Conservation (phyloP, 2,329 filamentous ascomycete genomes). For the Chrysoporthe cubensis region DNA sequence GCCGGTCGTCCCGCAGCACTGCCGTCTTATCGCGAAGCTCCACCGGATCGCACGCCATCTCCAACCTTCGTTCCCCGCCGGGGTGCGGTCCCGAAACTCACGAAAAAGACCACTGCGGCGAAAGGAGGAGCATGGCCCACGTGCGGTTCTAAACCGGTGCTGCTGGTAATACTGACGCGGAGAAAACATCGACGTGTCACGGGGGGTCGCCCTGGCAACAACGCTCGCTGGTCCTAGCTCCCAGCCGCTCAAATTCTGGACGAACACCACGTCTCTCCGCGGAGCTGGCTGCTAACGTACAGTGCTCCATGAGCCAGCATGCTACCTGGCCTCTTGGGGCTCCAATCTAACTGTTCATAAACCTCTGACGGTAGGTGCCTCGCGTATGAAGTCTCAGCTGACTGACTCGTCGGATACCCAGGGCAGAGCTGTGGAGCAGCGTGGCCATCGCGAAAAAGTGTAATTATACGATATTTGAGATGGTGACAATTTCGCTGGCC, state of each 20-base stretch:
- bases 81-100: neutral
- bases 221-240: neutral
- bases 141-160: neutral
- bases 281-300: neutral
- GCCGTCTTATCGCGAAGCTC: conserved; percentile 14
- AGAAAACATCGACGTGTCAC: neutral
- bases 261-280: neutral
- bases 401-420: neutral
- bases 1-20: conserved; percentile 1
- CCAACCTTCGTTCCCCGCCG: neutral
- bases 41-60: neutral
- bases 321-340: neutral
- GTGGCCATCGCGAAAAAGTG: neutral
- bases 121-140: neutral
- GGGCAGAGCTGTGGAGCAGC: neutral
- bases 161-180: neutral
- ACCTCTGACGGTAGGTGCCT: no score
- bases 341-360: neutral
- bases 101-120: neutral
- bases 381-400: conserved; percentile 9
- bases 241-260: neutral
- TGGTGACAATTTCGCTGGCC: conserved; percentile 3
- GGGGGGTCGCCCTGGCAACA: neutral
- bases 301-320: neutral
- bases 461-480: neutral